Conservation (phyloP, 305 asterid genomes). For the Fraxinus sp. region DNA sequence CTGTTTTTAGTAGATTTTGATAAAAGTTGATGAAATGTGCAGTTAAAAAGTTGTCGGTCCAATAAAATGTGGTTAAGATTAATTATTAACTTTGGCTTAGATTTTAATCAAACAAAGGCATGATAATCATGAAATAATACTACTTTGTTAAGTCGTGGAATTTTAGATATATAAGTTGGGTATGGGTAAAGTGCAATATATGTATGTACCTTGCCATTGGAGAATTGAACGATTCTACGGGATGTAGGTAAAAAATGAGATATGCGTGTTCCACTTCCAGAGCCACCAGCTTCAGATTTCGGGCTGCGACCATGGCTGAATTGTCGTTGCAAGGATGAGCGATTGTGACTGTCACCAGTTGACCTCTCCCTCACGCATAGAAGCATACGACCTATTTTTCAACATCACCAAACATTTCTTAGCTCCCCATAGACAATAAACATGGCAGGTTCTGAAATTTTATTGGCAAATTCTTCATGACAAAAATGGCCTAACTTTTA, state of each 20-base stretch:
- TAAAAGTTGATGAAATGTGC: too few relatives aligned
- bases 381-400: slow-evolving; percentile 86
- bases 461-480: neutral
- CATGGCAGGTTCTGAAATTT: neutral
- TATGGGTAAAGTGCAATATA: slow-evolving; percentile 15
- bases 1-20: too few relatives aligned
- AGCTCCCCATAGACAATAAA: slow-evolving; percentile 11
- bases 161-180: neutral
- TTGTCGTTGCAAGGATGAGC: slow-evolving; percentile 86
- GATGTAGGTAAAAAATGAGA: slow-evolving; percentile 98
- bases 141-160: neutral
- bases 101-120: neutral
- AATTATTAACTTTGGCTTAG: too few relatives aligned
- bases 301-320: slow-evolving; percentile 91
- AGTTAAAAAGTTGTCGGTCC: too few relatives aligned
- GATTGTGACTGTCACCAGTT: slow-evolving; percentile 60
- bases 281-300: slow-evolving; percentile 77
- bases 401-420: slow-evolving; percentile 10
- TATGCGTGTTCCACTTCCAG: slow-evolving; percentile 77
- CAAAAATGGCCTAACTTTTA: neutral
- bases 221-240: slow-evolving; percentile 94
- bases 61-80: too few relatives aligned
- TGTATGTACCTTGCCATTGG: slow-evolving; percentile 77
- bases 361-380: slow-evolving; percentile 97
- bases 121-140: neutral